Evolutionary conservation across 345 rosid species (phyloP).

Genomic region (Sonneratia alba): DNA sequence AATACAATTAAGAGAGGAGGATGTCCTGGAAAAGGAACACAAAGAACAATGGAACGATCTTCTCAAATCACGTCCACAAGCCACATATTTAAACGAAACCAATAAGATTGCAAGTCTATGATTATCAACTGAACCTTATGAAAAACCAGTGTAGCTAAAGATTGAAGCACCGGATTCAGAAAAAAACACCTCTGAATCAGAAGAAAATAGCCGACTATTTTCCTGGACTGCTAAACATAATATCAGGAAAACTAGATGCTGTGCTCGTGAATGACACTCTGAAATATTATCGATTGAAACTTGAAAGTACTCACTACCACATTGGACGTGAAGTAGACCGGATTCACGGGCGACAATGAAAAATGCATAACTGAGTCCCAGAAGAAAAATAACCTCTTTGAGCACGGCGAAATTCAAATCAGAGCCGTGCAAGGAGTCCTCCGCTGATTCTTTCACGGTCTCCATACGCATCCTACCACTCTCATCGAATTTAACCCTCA

Average conservation of each 20-base stretch:
- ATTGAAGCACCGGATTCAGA: neutral
- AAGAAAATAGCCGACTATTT: neutral
- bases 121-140: neutral
- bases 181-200: neutral
- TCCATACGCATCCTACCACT: constrained; percentile 66
- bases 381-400: constrained; percentile 51
- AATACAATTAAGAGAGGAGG: too few species aligned
- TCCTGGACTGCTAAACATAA: neutral
- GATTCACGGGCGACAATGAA: neutral
- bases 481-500: constrained; percentile 54
- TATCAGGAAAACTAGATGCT: neutral
- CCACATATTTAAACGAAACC: neutral
- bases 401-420: constrained; percentile 71
- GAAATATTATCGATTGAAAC: too few species aligned
- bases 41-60: too few species aligned
- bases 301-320: neutral
- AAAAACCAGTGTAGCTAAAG: neutral
- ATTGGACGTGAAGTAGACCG: neutral
- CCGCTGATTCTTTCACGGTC: constrained; percentile 60
- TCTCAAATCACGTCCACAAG: neutral
- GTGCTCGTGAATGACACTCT: neutral
- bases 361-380: neutral
- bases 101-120: neutral
- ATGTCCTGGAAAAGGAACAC: too few species aligned
- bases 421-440: constrained; percentile 57